Base-by-base conservation (phyloP, 78 protist genomes). In the Monosiga brevicollis region DNA sequence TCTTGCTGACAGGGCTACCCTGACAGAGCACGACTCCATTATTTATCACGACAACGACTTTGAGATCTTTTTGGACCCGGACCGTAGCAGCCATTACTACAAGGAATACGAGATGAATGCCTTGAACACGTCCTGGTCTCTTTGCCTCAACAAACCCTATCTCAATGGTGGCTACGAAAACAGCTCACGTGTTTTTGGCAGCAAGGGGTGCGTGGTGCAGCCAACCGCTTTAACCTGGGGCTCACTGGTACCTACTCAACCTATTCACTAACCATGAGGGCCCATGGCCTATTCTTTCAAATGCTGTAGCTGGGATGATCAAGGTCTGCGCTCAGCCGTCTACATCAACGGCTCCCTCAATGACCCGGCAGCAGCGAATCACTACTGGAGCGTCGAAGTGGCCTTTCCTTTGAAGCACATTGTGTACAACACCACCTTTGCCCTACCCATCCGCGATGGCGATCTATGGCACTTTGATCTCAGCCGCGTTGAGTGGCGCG, bases 51-150 rank as follows among this genome's bases (percentile, higher is more conserved):
- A 87, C 80, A 88, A 88, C 73, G 91, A 88, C 40, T 88, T 88
- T 25, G 91, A 84, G n/a, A 79, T 87, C 26, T 88, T 88, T 76
- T 71, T 88, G 71, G 81, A 84, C 37, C 73, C 83, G 1, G 75
- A 40, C n/a, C 85, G 87, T 70, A 49, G 37, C 72, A 73, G 29
- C 55, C 91, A 88, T 55, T 83, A 40, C 73, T 88, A 88, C 91
- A 88, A 88, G 62, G 91, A 88, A 79, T 88, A 35, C 23, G 91
- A 88, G 42, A 79, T 88, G 80, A 88, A 88, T 81, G 87, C 87
- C 1, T 23, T 23, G 37, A 80, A 80, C 77, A 36, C 74, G 35
- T 79, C 87, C 54, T 84, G 83, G 87, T 22, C 38, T 38, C 77
- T 82, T 43, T 72, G 81, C 42, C 62, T 84, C 70, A 78, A 76